Evolutionary conservation across 2,329 filamentous ascomycete genomes (phyloP).

Genomic region (Colletotrichum simmondsii): DNA sequence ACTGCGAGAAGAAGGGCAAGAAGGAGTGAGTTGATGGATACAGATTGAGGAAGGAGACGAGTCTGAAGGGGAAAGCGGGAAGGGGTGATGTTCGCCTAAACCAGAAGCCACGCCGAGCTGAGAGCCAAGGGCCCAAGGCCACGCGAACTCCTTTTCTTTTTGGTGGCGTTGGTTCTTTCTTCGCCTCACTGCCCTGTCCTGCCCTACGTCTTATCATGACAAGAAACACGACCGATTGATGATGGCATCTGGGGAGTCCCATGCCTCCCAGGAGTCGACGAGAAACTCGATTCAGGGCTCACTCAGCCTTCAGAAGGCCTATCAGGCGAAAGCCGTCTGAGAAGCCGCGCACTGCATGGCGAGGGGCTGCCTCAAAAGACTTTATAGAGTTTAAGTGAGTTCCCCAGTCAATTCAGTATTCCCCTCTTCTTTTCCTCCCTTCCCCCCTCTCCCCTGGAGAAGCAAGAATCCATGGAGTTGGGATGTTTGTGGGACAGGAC

Average conservation of each 20-base stretch:
- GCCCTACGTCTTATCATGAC: neutral
- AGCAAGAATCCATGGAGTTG: slow-evolving; percentile 7
- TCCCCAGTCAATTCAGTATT: neutral
- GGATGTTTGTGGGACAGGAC: neutral
- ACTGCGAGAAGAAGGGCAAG: neutral
- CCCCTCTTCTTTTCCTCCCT: too few species aligned
- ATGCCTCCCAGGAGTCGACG: neutral
- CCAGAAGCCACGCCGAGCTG: slow-evolving; percentile 11
- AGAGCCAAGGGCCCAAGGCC: neutral
- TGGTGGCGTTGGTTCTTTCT: neutral
- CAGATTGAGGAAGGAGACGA: neutral
- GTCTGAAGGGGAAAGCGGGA: neutral
- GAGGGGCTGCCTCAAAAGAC: neutral
- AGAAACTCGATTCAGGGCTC: neutral
- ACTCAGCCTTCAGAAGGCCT: neutral
- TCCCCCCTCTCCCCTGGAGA: neutral
- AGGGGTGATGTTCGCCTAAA: slow-evolving; percentile 10
- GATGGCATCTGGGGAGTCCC: slow-evolving; percentile 5
- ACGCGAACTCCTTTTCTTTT: neutral
- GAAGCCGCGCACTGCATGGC: neutral
- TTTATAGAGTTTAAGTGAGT: slow-evolving; percentile 7
- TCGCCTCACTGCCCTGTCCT: neutral
- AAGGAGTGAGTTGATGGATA: neutral
- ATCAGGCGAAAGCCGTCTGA: neutral
- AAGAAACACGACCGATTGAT: neutral